These are phyloP conservation scores for Emiliania huxleyi DNA, from an alignment of 78 protist genomes.

Conservation along the genomic window DNA sequence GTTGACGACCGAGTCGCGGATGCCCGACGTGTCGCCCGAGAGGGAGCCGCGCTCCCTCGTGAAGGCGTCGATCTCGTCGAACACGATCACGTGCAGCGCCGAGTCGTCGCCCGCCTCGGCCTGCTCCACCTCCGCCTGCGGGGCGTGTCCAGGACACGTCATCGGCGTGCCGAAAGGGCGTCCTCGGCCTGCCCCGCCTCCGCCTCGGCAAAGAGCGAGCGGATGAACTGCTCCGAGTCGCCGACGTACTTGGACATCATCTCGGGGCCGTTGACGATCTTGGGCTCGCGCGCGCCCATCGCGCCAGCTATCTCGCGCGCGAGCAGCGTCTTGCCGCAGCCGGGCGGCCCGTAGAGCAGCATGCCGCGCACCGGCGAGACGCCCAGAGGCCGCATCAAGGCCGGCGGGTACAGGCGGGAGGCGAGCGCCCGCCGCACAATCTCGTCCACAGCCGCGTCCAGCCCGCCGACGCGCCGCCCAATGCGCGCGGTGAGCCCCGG, in stretches of 20 bases:
- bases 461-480: neutral
- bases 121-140: no score
- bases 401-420: conserved; percentile 5
- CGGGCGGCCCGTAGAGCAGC: conserved; percentile 56
- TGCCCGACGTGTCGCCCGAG: conserved; percentile 38
- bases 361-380: neutral
- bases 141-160: no score
- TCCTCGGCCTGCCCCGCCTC: conserved; percentile 51
- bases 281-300: conserved; percentile 23
- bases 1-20: conserved; percentile 54
- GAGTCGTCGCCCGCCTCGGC: neutral
- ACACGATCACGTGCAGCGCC: conserved; percentile 40
- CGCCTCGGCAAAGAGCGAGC: conserved; percentile 53
- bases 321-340: conserved; percentile 60
- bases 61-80: conserved; percentile 68
- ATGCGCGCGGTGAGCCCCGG: neutral
- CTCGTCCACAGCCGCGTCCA: neutral
- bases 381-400: neutral
- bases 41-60: conserved; percentile 42
- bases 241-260: conserved; percentile 51
- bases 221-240: conserved; percentile 44
- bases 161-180: conserved; percentile 32
- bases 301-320: conserved; percentile 1
- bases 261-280: conserved; percentile 50
- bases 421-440: conserved; percentile 33